Evolutionary conservation across 352 stramenopile species (phyloP).

Genomic region (Phytopythium mirpurense): DNA sequence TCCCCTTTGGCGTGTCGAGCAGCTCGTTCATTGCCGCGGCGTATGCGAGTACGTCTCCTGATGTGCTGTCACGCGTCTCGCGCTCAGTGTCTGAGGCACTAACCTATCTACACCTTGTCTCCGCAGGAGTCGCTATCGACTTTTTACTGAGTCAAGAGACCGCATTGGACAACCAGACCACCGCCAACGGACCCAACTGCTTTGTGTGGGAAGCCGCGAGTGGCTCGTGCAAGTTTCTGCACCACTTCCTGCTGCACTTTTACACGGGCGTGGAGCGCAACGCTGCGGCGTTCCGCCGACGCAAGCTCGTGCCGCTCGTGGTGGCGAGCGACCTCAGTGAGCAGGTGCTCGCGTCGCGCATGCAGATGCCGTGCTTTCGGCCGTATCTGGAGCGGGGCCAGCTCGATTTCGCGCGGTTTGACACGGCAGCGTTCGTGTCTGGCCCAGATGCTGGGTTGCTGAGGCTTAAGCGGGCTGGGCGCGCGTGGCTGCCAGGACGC

Average conservation of each 20-base stretch:
- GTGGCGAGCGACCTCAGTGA: slow-evolving; percentile 70
- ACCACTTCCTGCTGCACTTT: slow-evolving; percentile 69
- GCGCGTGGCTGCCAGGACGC: slow-evolving; percentile 33
- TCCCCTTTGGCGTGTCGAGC: slow-evolving; percentile 78
- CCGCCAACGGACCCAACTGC: slow-evolving; percentile 36
- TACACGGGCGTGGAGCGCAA: slow-evolving; percentile 10
- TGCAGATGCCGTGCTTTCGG: slow-evolving; percentile 57
- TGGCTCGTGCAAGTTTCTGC: slow-evolving; percentile 79
- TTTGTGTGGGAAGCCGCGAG: slow-evolving; percentile 82
- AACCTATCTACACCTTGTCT: too few species aligned
- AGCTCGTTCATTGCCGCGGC: slow-evolving; percentile 63
- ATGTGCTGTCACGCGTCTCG: too few species aligned
- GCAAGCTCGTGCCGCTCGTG: slow-evolving; percentile 42
- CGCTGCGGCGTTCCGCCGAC: slow-evolving; percentile 17
- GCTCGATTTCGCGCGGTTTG: slow-evolving; percentile 72
- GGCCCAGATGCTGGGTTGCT: slow-evolving; percentile 19
- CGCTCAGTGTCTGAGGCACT: too few species aligned
- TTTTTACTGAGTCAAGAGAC: slow-evolving; percentile 34
- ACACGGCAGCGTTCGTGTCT: slow-evolving; percentile 43
- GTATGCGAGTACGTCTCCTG: slow-evolving; percentile 55
- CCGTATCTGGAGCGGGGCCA: slow-evolving; percentile 26
- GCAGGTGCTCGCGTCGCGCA: slow-evolving; percentile 57
- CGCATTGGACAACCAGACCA: not conserved
- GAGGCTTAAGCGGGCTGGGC: slow-evolving; percentile 19
- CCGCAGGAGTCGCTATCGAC: slow-evolving; percentile 29